These are phyloP conservation scores for Podospora bellae-mahoneyi DNA, from an alignment of 495 filamentous ascomycete species.

Conservation along the genomic window DNA sequence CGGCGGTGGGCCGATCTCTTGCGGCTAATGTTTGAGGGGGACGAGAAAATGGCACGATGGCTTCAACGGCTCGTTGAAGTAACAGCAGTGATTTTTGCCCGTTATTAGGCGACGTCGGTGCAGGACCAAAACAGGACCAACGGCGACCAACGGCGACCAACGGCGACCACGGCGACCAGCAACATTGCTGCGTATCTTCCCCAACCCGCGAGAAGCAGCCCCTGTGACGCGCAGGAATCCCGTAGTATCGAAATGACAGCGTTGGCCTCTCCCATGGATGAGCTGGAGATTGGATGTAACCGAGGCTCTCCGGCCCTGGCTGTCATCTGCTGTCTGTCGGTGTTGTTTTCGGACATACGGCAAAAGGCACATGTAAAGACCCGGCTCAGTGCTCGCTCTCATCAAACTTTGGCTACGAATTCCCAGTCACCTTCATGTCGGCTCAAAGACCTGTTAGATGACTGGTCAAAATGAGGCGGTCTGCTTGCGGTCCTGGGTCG, in stretches of 20 bases:
- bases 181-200: neutral
- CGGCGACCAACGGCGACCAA: neutral
- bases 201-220: neutral
- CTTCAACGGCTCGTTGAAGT: slow-evolving; percentile 22
- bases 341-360: neutral
- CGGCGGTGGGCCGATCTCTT: slow-evolving; percentile 4
- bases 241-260: slow-evolving; percentile 9
- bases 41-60: slow-evolving; percentile 10
- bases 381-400: slow-evolving; percentile 1
- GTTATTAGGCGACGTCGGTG: slow-evolving; percentile 10
- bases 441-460: slow-evolving; percentile 5
- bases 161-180: neutral
- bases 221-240: slow-evolving; percentile 15
- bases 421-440: slow-evolving; percentile 6
- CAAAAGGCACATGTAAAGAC: slow-evolving; percentile 7
- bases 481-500: slow-evolving; percentile 2
- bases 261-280: neutral
- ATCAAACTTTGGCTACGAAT: neutral
- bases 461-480: slow-evolving; percentile 9
- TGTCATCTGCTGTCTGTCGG: neutral
- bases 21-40: slow-evolving; percentile 16
- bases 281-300: slow-evolving; percentile 7
- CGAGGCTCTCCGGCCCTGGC: neutral
- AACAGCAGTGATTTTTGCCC: slow-evolving; percentile 11
- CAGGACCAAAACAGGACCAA: neutral